Percentiles rank a stretch among this genome's conserved stretches.
phyloP scores from a whole-genome alignment of 805 yeast species.

The Starmerella floricola region DNA sequence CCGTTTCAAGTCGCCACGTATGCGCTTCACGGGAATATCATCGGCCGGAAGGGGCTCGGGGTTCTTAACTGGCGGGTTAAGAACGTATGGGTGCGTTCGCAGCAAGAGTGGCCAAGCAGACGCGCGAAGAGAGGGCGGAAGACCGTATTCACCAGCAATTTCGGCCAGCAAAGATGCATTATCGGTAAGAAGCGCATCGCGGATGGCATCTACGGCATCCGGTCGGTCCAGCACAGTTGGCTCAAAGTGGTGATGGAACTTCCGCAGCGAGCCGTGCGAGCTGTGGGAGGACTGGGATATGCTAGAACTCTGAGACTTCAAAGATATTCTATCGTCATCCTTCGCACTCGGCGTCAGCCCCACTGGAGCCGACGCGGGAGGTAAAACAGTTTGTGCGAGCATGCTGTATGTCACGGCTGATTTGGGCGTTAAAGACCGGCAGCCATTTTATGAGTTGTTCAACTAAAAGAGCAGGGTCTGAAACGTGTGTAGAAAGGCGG shows the following conservation, averaged over 20 bases:
- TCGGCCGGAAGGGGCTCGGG: slow-evolving; percentile 18
- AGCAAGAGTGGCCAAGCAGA: slow-evolving; percentile 75
- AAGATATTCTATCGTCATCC: background rate
- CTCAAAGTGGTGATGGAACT: slow-evolving; percentile 29
- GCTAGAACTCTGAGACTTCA: slow-evolving; percentile 5
- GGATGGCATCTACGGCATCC: slow-evolving; percentile 43
- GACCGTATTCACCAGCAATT: slow-evolving; percentile 69
- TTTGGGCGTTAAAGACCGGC: no score
- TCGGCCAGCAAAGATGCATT: slow-evolving; percentile 68
- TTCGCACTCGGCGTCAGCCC: no score
- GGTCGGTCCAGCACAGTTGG: slow-evolving; percentile 38
- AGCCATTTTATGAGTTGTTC: no score
- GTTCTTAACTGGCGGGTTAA: slow-evolving; percentile 64
- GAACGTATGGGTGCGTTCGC: slow-evolving; percentile 74
- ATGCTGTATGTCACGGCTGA: no score
- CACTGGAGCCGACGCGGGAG: no score
- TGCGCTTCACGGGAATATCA: slow-evolving; percentile 24
- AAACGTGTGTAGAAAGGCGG: no score
- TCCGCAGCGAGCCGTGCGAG: slow-evolving; percentile 5
- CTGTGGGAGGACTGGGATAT: slow-evolving; percentile 1
- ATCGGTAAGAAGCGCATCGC: slow-evolving; percentile 41
- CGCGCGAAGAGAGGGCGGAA: slow-evolving; percentile 70
- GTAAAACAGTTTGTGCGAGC: no score
- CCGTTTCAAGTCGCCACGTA: slow-evolving; percentile 27
- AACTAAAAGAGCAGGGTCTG: no score